Base-by-base conservation (phyloP, 2,329 filamentous ascomycete genomes). In the Aureobasidium sp. region DNA sequence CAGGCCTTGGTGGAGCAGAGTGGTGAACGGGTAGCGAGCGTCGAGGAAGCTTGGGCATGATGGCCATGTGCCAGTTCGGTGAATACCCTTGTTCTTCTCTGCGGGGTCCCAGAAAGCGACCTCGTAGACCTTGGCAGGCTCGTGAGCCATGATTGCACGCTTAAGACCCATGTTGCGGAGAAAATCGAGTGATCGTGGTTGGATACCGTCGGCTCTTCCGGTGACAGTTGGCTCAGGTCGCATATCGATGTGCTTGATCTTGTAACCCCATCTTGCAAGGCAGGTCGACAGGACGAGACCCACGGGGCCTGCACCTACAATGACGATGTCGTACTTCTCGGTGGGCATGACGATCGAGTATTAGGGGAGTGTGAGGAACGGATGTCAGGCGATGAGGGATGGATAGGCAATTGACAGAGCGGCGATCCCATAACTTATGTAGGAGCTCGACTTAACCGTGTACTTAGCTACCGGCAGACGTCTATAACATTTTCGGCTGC, bases 201-300 rank as follows among this genome's bases (percentile, higher is more conserved):
- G 91, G 62, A 97, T 95, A 65, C 91, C 91, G 75, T 96, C 91
- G 61, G 91, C 92, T 66, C 91, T 89, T 59, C 91, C 91, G 25
- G 91, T 96, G 2, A 85, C 78, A 13, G 91, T 96, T 16, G 91
- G 91, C 69, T 93, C 89, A 2, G 90, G 81, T 63, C 91, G 83
- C 76, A 95, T 96, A 77, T 96, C 92, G 71, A 96, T 91, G 76
- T 96, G 91, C 79, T 93, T 96, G 75, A 97, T 90, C 74, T 86
- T 91, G 80, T 96, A 97, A 25, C 92, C 92, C 90, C 91, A 96
- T 78, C 91, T 83, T 64, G 90, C 89, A 64, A 97, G 83, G 72
- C 89, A 93, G 34, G 91, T 91, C 9, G 91, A 94, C 29, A 96
- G 82, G 76, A 95, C 86, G 62, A 96, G 83, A 61, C 92, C 92